Evolutionary conservation across 2,329 filamentous ascomycete genomes (phyloP).

Genomic region (Lojkania enalia): DNA sequence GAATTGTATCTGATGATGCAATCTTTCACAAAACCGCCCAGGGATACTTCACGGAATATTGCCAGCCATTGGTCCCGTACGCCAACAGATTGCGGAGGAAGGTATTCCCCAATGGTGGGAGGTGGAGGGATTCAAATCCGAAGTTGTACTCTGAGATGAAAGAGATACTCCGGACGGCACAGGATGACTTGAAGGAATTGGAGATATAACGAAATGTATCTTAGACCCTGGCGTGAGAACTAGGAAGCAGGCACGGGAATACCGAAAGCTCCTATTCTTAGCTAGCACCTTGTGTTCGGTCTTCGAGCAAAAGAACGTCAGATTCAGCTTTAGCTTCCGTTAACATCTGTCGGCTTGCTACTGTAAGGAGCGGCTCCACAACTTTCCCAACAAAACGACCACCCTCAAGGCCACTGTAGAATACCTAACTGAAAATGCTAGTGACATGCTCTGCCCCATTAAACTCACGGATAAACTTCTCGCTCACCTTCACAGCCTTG

Average conservation of each 20-base stretch:
- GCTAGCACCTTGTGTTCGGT: background rate
- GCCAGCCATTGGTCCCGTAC: slow-evolving; percentile 42
- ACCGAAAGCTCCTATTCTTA: too few relatives aligned
- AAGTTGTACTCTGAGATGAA: slow-evolving; percentile 11
- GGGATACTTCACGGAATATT: slow-evolving; percentile 43
- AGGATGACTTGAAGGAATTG: slow-evolving; percentile 2
- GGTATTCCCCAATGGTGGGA: slow-evolving; percentile 38
- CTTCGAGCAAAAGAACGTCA: background rate
- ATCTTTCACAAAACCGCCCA: background rate
- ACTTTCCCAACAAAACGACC: background rate
- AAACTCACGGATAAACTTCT: slow-evolving; percentile 12
- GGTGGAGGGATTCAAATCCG: slow-evolving; percentile 5
- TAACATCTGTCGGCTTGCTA: too few relatives aligned
- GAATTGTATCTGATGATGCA: slow-evolving; percentile 22
- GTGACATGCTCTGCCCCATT: slow-evolving; percentile 9
- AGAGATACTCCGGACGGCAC: slow-evolving; percentile 13
- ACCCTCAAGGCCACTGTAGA: background rate
- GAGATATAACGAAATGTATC: background rate
- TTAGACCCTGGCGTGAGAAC: background rate
- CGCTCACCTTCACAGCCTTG: slow-evolving; percentile 9
- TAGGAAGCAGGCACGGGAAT: background rate
- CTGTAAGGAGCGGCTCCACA: background rate
- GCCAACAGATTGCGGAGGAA: slow-evolving; percentile 44
- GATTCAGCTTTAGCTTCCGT: background rate
- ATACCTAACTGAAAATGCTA: background rate